phyloP scores from a whole-genome alignment of 2,329 filamentous ascomycete species.

The Fusarium secorum region DNA sequence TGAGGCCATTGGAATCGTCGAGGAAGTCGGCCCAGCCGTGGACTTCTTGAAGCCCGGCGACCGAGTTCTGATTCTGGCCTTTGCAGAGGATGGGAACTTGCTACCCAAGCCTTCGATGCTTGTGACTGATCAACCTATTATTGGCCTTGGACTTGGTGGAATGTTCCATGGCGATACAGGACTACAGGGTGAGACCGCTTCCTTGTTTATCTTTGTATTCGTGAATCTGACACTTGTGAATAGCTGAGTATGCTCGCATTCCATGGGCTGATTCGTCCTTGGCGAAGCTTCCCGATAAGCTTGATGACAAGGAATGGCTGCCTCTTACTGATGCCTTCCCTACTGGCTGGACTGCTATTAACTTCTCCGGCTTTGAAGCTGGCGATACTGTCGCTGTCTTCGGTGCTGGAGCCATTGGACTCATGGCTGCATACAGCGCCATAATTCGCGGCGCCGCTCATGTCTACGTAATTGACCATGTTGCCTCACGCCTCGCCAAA shows the following conservation, averaged over 20 bases:
- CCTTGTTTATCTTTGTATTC: fast-evolving
- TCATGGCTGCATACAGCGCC: constrained; percentile 23
- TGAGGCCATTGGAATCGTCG: not conserved
- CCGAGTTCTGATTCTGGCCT: not conserved
- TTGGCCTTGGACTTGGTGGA: not conserved
- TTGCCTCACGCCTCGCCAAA: constrained; percentile 5
- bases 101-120: not conserved
- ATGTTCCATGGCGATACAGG: not conserved
- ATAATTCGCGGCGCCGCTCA: constrained; percentile 21
- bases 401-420: constrained; percentile 9
- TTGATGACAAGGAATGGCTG: constrained; percentile 13
- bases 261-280: constrained; percentile 10
- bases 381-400: constrained; percentile 24
- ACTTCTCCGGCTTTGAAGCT: constrained; percentile 11
- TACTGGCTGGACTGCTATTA: constrained; percentile 12
- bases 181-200: not conserved
- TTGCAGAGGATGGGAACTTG: constrained; percentile 2
- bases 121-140: not conserved
- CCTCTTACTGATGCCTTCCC: constrained; percentile 10
- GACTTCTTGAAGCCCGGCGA: constrained; percentile 7
- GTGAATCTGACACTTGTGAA: not conserved
- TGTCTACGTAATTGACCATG: constrained; percentile 24
- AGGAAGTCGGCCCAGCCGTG: constrained; percentile 11
- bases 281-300: not conserved
- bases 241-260: constrained; percentile 13